Evolutionary conservation across 2,329 filamentous ascomycete species (phyloP).

Genomic region (Metarhizium album): DNA sequence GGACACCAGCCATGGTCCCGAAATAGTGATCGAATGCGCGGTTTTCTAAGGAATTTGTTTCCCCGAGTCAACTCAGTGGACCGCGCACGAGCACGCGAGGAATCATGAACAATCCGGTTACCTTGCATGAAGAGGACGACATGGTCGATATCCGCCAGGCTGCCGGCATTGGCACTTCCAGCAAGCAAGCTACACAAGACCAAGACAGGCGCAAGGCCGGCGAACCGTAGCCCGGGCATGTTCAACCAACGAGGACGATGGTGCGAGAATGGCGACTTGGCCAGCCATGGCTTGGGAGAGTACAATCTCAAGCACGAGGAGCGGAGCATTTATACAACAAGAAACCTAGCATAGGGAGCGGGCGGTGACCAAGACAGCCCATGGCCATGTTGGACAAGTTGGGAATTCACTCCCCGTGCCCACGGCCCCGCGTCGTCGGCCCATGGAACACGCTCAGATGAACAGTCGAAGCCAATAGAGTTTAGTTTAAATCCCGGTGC

Average conservation of each 20-base stretch:
- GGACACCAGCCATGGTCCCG: constrained; percentile 28
- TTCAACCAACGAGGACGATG: neutral
- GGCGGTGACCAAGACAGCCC: no score
- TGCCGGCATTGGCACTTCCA: constrained; percentile 2
- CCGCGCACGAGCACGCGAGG: neutral
- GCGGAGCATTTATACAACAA: neutral
- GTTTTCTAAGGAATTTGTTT: constrained; percentile 15
- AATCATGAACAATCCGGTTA: constrained; percentile 3
- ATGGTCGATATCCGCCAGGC: constrained; percentile 37
- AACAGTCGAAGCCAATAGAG: neutral
- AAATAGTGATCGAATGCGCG: constrained; percentile 37
- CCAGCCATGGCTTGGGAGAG: neutral
- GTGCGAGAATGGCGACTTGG: neutral
- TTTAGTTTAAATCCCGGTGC: no score
- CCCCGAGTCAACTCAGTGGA: neutral
- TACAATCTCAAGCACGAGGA: neutral
- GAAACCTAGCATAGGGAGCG: no score
- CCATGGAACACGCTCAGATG: neutral
- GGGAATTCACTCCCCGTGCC: neutral
- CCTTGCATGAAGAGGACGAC: constrained; percentile 48
- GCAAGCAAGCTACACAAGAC: neutral
- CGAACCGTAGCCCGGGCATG: neutral
- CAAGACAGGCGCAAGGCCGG: neutral
- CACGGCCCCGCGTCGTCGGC: no score
- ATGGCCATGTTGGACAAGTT: no score